Base-by-base conservation (phyloP, 331 rosid genomes). In the Spiraea crenata region DNA sequence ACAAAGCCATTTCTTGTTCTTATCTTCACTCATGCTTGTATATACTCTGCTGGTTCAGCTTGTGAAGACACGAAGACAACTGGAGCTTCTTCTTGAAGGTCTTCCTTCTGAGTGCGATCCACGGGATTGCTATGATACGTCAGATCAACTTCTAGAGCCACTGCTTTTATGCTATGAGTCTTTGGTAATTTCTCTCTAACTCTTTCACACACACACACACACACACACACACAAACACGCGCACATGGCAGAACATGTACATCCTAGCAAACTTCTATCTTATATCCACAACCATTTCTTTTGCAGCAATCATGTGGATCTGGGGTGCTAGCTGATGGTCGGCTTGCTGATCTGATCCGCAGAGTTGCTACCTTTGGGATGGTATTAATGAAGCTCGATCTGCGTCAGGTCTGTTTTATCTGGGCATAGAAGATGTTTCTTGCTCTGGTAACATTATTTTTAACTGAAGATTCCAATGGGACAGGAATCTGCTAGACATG, bases 271-370 rank as follows among this genome's bases (percentile, higher is more conserved):
- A 68, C 77, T 52, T 61, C 37, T 56, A 51, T 61, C 40, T 38
- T 65, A 52, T 48, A 51, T 57, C 54, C 62, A 14, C 73, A 60
- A 69, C 80, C 58, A 62, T 82, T 14, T 73, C 73, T 65, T 72
- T 73, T 70, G 75, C 86, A 93, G 98, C 92, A 88, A 82, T 85
- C 96, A 60, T 87, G 92, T 77, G 98, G 97, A 81, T 93, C 97
- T 69, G 98, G 91, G 70, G 85, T 93, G 81, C 87, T 90, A 56
- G 98, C 98, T 69, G 98, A 93, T 76, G 98, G 98, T 75, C 93
- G 98, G 55, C 90, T 93, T 68, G 89, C 93, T 75, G 97, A 93
- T 77, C 88, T 93, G 82, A 93, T 93, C 59, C 87, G 98, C 73
- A 87, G 96, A 87, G 96, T 93, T 85, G 83, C 92, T 57, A 87